A percentile compares a stretch with the other conserved stretches of the same genome.
Conservation (phyloP, 805 yeast genomes). For the Starmera quercuum region DNA sequence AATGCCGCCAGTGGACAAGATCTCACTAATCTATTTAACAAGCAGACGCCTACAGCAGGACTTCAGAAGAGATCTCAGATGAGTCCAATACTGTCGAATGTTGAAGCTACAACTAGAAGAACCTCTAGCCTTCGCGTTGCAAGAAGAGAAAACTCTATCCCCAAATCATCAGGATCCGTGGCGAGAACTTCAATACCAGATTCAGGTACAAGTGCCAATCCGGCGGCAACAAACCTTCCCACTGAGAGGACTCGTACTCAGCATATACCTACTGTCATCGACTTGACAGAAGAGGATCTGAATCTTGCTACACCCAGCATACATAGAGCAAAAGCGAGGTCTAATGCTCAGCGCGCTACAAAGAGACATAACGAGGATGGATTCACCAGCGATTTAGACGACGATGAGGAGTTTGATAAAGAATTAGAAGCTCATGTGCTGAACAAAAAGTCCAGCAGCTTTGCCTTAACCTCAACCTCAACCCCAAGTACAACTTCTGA, state of each 20-base stretch:
- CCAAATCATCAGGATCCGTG: constrained; percentile 4
- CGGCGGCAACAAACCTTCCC: constrained; percentile 6
- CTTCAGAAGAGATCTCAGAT: no score
- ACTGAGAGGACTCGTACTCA: not conserved
- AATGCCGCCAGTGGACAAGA: not conserved
- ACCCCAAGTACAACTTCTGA: not conserved
- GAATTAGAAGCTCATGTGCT: constrained; percentile 2
- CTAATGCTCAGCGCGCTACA: not conserved
- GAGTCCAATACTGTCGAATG: constrained; percentile 1
- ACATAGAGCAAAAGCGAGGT: not conserved
- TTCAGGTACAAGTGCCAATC: not conserved
- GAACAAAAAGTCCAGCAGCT: not conserved
- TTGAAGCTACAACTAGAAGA: constrained; percentile 8
- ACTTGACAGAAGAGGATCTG: constrained; percentile 11
- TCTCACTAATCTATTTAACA: not conserved
- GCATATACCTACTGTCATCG: constrained; percentile 13
- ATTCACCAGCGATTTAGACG: not conserved
- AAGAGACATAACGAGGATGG: not conserved
- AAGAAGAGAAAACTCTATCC: constrained; percentile 11
- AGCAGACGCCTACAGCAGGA: not conserved
- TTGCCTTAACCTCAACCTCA: not conserved
- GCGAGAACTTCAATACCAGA: not conserved
- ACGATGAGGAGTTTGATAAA: constrained; percentile 3
- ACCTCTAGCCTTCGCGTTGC: constrained; percentile 12
- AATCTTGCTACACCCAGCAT: constrained; percentile 1